Conservation (phyloP, 1,139 yeast genomes). For the Diutina mesorugosa region DNA sequence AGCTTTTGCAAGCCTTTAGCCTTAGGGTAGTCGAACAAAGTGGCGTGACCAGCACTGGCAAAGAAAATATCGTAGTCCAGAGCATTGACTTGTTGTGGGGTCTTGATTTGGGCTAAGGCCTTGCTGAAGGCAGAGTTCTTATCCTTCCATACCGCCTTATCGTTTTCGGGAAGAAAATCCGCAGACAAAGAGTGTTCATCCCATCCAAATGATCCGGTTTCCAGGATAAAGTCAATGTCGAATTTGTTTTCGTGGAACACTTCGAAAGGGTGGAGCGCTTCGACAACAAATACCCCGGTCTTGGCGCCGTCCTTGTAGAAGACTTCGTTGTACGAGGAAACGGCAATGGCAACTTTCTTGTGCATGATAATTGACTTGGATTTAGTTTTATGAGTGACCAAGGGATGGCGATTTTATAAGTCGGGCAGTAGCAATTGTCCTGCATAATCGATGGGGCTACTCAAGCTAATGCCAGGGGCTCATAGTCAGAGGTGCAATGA, state of each 20-base stretch:
- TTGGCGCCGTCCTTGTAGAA: slow-evolving; percentile 43
- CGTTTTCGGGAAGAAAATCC: background rate
- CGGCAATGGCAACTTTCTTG: slow-evolving; percentile 33
- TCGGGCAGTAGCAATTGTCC: background rate
- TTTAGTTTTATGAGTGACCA: background rate
- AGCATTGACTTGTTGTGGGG: slow-evolving; percentile 30
- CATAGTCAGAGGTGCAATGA: background rate
- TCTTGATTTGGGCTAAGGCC: slow-evolving; percentile 21
- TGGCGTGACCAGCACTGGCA: slow-evolving; percentile 57
- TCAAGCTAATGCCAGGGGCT: background rate
- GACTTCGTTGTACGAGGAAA: slow-evolving; percentile 34
- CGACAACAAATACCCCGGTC: slow-evolving; percentile 44
- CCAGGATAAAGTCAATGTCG: slow-evolving; percentile 44
- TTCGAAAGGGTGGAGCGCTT: slow-evolving; percentile 45
- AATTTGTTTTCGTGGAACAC: slow-evolving; percentile 32
- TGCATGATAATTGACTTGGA: background rate
- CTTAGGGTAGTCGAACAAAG: slow-evolving; percentile 43
- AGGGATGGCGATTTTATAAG: background rate
- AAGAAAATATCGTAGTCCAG: slow-evolving; percentile 39
- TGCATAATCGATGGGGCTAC: background rate
- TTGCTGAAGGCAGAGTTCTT: slow-evolving; percentile 21
- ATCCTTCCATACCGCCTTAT: slow-evolving; percentile 7
- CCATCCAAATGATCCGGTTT: slow-evolving; percentile 39
- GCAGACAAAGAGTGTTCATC: slow-evolving; percentile 36
- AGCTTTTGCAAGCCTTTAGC: slow-evolving; percentile 33